Evolutionary conservation across 345 rosid species (phyloP), one percentile per base, ranked within the genome.

Genomic region (Eutrema heterophyllum): DNA sequence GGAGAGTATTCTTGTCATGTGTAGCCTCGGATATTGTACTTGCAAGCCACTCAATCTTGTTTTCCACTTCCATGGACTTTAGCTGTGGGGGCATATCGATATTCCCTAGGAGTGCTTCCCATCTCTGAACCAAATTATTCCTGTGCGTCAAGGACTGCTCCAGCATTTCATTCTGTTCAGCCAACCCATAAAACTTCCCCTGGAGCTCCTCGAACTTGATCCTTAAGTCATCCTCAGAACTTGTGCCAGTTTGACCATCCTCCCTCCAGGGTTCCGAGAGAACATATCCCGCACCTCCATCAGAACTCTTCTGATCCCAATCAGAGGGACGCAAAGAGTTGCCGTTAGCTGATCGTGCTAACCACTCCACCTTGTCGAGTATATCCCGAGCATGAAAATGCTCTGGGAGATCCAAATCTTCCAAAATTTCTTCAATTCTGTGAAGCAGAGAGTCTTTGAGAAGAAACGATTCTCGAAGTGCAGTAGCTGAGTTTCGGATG

Each of bases 101-200:
- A 79, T 82, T 80, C 61, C 72, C 92, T 61, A 95, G 79, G 67
- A 86, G 84, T 69, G 84, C 88, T 83, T 95, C 99, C 97, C 96
- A 95, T 82, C 87, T 87, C 86, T 89, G 92, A 65, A 92, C 86
- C 83, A 92, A 73, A 52, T 81, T 81, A 78, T 89, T 92, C 82
- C 97, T 89, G 75, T 89, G 90, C 97, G 87, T 74, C 68, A 95
- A 82, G 64, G 99, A 95, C 73, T 89, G 99, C 76, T 95, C 97
- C 79, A 92, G 90, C 99, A 95, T 90, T 84, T 92, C 99, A 84
- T 88, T 95, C 81, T 92, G 96, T 79, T 95, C 97, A 52, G 97
- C 99, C 84, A 92, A 81, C 45, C 92, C 93, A 82, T 84, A 95
- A 81, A 95, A 95, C 78, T 89, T 92, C 58, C 87, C 82, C 61